Percentiles rank a stretch among this genome's conserved stretches.
These are phyloP conservation scores for Acer campestre DNA, from an alignment of 345 rosid species.

Conservation along the genomic window DNA sequence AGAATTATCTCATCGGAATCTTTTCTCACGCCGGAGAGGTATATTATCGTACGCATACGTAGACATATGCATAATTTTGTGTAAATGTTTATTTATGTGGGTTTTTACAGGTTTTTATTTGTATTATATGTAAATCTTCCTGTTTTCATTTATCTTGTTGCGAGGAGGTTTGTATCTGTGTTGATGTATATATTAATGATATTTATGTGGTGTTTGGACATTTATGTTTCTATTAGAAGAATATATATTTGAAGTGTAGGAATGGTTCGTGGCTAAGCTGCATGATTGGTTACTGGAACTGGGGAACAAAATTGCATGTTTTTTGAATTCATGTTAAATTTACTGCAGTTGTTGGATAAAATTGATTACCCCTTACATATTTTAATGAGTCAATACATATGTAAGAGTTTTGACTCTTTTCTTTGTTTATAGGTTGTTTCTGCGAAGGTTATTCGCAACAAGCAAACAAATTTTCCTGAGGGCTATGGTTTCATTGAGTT, in stretches of 20 bases:
- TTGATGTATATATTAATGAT: background rate
- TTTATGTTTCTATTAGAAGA: background rate
- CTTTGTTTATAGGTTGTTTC: slow-evolving; percentile 47
- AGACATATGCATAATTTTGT: background rate
- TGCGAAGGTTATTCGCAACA: slow-evolving; percentile 90
- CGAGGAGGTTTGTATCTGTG: background rate
- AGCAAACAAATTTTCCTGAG: slow-evolving; percentile 66
- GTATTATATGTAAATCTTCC: no score
- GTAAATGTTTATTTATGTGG: background rate
- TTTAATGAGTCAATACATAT: background rate
- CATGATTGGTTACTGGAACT: background rate
- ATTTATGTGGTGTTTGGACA: background rate
- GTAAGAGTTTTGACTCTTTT: background rate
- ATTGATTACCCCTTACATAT: background rate
- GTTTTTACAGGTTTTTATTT: background rate
- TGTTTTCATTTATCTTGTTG: no score
- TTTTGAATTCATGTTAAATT: background rate
- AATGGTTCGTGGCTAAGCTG: background rate
- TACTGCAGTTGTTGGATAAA: background rate
- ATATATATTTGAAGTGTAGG: background rate
- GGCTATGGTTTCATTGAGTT: slow-evolving; percentile 96
- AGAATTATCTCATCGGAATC: slow-evolving; percentile 61
- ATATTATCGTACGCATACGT: slow-evolving; percentile 5
- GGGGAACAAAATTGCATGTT: background rate
- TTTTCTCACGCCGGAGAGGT: slow-evolving; percentile 76